These are phyloP conservation scores for Austropuccinia psidii DNA, from an alignment of 1,284 basidiomycete species.

Conservation along the genomic window DNA sequence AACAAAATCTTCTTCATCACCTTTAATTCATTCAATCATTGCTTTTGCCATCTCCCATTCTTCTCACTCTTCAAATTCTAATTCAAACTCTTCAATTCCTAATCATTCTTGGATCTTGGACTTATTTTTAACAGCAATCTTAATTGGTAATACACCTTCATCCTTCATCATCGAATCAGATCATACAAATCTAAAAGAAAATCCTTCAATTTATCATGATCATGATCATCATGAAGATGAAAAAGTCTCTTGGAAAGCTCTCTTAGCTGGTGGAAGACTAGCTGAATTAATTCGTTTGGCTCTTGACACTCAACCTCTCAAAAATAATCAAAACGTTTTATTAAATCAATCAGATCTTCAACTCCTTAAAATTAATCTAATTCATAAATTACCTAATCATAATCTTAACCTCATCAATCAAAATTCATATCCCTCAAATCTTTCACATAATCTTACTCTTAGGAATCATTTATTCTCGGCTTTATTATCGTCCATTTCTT, in stretches of 20 bases:
- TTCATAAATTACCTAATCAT: neutral
- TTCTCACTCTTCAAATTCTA: neutral
- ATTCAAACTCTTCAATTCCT: neutral
- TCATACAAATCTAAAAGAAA: neutral
- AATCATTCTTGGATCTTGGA: constrained; percentile 1
- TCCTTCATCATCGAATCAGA: neutral
- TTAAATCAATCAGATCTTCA: neutral
- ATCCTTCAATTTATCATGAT: neutral
- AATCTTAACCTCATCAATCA: neutral
- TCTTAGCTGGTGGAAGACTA: constrained; percentile 17
- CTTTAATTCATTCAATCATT: neutral
- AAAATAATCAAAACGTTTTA: neutral
- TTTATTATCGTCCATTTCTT: constrained; percentile 1
- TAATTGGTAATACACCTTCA: constrained; percentile 8
- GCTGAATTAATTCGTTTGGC: constrained; percentile 18
- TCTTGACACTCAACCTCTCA: neutral
- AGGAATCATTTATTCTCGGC: constrained; percentile 10
- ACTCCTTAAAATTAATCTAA: constrained; percentile 6
- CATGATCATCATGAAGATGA: constrained; percentile 18
- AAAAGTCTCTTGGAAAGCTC: constrained; percentile 25
- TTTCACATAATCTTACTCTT: neutral
- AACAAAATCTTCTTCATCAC: neutral
- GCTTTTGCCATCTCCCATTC: neutral
- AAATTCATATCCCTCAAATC: neutral
- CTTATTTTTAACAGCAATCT: constrained; percentile 14